Conservation (phyloP, 768 basidiomycete species). For the Neoboletus subvelutipes region DNA sequence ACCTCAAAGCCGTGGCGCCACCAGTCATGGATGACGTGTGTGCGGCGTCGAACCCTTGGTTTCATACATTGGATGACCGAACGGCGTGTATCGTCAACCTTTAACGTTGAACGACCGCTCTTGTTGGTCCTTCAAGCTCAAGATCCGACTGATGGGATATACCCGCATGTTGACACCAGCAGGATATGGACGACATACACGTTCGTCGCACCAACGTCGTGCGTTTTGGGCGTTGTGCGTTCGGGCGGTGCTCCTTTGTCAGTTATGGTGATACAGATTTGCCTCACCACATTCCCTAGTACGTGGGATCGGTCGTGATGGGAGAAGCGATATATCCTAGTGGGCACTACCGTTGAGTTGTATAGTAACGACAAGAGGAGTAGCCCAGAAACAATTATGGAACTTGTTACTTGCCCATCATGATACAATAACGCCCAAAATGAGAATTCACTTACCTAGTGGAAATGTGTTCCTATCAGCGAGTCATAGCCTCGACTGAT, state of each 20-base stretch:
- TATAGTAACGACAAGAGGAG: slow-evolving; percentile 1
- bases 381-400: background rate
- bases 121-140: background rate
- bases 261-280: background rate
- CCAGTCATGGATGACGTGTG: slow-evolving; percentile 1
- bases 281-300: background rate
- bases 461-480: slow-evolving; percentile 1
- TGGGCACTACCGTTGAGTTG: background rate
- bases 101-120: background rate
- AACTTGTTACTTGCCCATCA: background rate
- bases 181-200: slow-evolving; percentile 4
- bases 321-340: background rate
- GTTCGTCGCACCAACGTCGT: background rate
- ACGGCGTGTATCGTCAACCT: background rate
- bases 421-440: background rate
- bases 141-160: slow-evolving; percentile 19
- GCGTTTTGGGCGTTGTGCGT: slow-evolving; percentile 5
- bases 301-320: background rate
- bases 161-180: background rate
- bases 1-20: slow-evolving; percentile 18
- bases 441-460: slow-evolving; percentile 4
- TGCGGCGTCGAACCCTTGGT: slow-evolving; percentile 7
- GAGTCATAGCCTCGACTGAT: slow-evolving; percentile 20
- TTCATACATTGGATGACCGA: background rate
- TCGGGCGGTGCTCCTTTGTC: background rate